phyloP scores from a whole-genome alignment of 306 rosid species.

The Benincasa hispida region DNA sequence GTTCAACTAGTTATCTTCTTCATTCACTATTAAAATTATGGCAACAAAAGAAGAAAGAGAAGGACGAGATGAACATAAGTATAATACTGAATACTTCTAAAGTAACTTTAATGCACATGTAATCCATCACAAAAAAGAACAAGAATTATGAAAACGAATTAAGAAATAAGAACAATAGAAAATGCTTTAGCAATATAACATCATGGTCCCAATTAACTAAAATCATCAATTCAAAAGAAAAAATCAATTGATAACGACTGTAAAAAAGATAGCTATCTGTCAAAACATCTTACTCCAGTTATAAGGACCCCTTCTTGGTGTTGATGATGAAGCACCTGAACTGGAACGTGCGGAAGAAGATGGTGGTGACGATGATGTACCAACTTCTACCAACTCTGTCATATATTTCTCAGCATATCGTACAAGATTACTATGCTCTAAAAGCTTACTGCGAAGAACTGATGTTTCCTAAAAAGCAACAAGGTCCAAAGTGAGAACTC shows the following conservation, averaged over 20 bases:
- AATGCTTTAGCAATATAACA: not conserved
- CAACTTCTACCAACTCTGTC: conserved; percentile 38
- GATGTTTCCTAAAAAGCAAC: conserved; percentile 60
- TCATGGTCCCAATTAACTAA: not conserved
- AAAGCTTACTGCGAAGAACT: conserved; percentile 47
- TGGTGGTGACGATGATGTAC: conserved; percentile 19
- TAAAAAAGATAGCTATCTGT: not conserved
- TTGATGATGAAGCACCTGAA: conserved; percentile 38
- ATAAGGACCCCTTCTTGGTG: conserved; percentile 48
- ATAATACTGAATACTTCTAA: not conserved
- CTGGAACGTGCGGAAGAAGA: conserved; percentile 34
- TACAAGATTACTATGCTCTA: conserved; percentile 58
- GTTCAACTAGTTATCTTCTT: not conserved
- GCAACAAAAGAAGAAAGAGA: not conserved
- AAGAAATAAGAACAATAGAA: not conserved
- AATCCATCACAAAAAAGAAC: not conserved
- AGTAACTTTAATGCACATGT: not conserved
- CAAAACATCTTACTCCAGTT: conserved; percentile 45
- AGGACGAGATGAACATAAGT: not conserved
- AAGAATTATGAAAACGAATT: not conserved
- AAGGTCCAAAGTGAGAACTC: not conserved
- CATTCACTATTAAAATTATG: not conserved
- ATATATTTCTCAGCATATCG: conserved; percentile 51
- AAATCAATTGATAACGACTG: not conserved
- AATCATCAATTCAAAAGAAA: not conserved